phyloP scores from a whole-genome alignment of 768 basidiomycete species.

The Kwoniella europaea region DNA sequence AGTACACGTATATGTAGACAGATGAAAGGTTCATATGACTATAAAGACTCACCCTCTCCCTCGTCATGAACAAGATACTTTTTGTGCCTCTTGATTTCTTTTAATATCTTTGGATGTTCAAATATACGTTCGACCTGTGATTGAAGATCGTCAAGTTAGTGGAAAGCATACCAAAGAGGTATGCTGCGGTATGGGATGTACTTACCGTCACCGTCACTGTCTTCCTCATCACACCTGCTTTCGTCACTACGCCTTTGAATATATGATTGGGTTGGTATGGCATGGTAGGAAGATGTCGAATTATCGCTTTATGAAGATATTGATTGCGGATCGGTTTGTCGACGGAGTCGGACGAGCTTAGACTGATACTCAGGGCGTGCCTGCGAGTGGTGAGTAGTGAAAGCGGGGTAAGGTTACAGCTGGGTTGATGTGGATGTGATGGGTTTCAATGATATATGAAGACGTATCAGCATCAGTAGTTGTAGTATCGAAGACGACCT shows the following conservation, averaged over 20 bases:
- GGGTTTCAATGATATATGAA: too few species aligned
- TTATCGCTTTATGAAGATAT: too few species aligned
- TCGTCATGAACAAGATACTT: constrained; percentile 55
- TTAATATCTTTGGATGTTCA: constrained; percentile 53
- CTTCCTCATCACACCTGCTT: constrained; percentile 53
- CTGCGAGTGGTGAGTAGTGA: too few species aligned
- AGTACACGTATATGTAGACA: neutral
- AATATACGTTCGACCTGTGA: constrained; percentile 42
- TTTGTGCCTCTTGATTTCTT: constrained; percentile 44
- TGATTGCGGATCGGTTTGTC: too few species aligned
- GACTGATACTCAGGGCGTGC: too few species aligned
- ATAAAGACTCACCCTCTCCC: constrained; percentile 39
- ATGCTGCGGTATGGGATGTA: neutral
- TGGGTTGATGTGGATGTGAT: too few species aligned
- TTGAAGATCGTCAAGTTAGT: neutral
- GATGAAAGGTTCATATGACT: neutral
- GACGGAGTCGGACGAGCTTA: too few species aligned
- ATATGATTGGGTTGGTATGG: constrained; percentile 35
- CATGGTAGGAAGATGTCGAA: constrained; percentile 4
- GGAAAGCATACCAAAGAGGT: neutral
- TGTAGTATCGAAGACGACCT: too few species aligned
- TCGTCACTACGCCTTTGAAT: constrained; percentile 52
- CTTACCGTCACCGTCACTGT: constrained; percentile 55
- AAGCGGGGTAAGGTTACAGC: too few species aligned
- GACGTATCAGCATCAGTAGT: too few species aligned